phyloP scores from a whole-genome alignment of 148 eudicot genomes.

The Chenopodium album region DNA sequence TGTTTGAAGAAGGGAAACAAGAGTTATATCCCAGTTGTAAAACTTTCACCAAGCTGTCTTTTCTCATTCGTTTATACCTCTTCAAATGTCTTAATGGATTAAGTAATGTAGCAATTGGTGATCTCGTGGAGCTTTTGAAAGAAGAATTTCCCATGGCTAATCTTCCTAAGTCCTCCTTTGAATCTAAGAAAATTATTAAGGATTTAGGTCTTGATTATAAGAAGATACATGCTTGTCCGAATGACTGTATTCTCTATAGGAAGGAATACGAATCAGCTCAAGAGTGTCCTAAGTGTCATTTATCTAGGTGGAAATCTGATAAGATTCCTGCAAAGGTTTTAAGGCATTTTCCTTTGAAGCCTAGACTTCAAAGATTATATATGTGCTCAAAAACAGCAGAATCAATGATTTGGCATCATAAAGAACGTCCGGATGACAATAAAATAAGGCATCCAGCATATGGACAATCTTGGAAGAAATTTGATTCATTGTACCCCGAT shows the following conservation, averaged over 20 bases:
- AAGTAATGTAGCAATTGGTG: background rate
- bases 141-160: background rate
- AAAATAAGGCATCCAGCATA: background rate
- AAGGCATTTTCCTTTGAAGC: too few relatives aligned
- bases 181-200: background rate
- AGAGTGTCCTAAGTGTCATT: background rate
- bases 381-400: too few relatives aligned
- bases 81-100: constrained; percentile 4
- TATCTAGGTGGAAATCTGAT: background rate
- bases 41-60: background rate
- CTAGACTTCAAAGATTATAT: background rate
- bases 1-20: background rate
- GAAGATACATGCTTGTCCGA: background rate
- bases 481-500: background rate
- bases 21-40: background rate
- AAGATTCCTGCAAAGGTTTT: background rate
- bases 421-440: background rate
- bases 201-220: constrained; percentile 9
- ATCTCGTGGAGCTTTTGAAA: background rate
- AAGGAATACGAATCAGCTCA: background rate
- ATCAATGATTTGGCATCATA: too few relatives aligned
- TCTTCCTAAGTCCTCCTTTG: background rate
- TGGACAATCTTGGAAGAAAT: background rate
- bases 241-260: background rate
- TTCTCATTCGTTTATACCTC: background rate